Evolutionary conservation across 106 monocot species (phyloP).

Genomic region (Dioscorea zingiberensis): DNA sequence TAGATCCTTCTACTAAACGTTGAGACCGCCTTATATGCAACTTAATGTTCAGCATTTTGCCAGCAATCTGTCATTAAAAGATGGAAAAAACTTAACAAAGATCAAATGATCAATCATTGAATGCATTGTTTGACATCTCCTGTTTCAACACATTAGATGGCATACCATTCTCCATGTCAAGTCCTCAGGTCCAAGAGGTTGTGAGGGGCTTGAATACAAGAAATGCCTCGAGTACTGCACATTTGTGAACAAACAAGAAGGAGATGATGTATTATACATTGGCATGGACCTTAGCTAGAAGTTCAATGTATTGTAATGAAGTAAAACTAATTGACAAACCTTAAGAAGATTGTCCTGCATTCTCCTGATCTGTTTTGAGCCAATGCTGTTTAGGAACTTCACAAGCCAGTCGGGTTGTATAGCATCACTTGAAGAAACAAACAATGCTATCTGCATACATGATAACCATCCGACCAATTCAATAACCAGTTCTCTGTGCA

Average conservation of each 20-base stretch:
- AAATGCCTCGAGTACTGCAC: conserved; percentile 81
- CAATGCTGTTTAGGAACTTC: conserved; percentile 53
- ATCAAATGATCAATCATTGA: not conserved
- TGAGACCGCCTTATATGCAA: conserved; percentile 60
- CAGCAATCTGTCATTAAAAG: conserved; percentile 50
- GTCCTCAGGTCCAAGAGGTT: conserved; percentile 78
- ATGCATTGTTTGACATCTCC: not conserved
- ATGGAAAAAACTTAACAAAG: not conserved
- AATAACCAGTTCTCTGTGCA: not conserved
- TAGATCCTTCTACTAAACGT: conserved; percentile 68
- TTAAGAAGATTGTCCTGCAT: conserved; percentile 75
- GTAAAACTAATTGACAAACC: conserved; percentile 25
- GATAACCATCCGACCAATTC: not conserved
- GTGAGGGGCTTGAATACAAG: conserved; percentile 77
- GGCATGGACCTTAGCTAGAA: too few species aligned
- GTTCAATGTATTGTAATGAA: not conserved
- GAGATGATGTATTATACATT: too few species aligned
- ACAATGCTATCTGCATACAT: conserved; percentile 61
- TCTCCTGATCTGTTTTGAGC: conserved; percentile 38
- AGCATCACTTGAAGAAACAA: conserved; percentile 90
- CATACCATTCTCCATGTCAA: conserved; percentile 92
- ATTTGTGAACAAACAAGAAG: not conserved
- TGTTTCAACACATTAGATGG: not conserved
- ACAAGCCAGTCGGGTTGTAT: conserved; percentile 76
- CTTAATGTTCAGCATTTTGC: conserved; percentile 75